Conservation (phyloP, 2,329 filamentous ascomycete species). For the Alternaria viburni region DNA sequence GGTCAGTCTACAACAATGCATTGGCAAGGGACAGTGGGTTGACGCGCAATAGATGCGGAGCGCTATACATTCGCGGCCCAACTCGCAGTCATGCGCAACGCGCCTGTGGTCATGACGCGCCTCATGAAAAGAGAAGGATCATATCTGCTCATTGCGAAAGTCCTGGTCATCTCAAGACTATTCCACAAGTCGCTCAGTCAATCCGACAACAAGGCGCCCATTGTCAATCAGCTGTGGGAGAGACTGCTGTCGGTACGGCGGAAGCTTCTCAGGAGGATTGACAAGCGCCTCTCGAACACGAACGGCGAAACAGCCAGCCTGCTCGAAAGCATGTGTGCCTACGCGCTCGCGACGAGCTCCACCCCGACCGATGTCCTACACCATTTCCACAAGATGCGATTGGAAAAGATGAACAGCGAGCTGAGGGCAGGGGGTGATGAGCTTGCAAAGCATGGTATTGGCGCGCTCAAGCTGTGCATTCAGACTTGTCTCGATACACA, state of each 20-base stretch:
- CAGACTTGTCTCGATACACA: conserved; percentile 80
- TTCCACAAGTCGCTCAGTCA: conserved; percentile 75
- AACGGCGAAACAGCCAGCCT: conserved; percentile 56
- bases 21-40: conserved; percentile 14
- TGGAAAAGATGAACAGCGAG: conserved; percentile 69
- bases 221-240: conserved; percentile 69
- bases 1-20: conserved; percentile 39
- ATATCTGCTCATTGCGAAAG: conserved; percentile 65
- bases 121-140: conserved; percentile 60
- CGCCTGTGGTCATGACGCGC: conserved; percentile 59
- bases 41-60: conserved; percentile 47
- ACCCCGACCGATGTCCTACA: conserved; percentile 78
- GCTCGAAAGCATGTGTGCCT: conserved; percentile 78
- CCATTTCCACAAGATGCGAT: conserved; percentile 77
- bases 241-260: conserved; percentile 67
- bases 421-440: conserved; percentile 59
- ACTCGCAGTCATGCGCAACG: conserved; percentile 64
- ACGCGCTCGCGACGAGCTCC: conserved; percentile 80
- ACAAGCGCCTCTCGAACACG: conserved; percentile 56
- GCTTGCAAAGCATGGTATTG: conserved; percentile 63
- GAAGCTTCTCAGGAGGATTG: conserved; percentile 69
- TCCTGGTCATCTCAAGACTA: conserved; percentile 75
- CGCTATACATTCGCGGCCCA: conserved; percentile 61
- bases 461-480: conserved; percentile 74
- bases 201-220: conserved; percentile 52